A percentile compares a stretch with the other conserved stretches of the same genome.
Evolutionary conservation across 2,329 filamentous ascomycete genomes (phyloP).

Genomic region (Penicillium glabrum): DNA sequence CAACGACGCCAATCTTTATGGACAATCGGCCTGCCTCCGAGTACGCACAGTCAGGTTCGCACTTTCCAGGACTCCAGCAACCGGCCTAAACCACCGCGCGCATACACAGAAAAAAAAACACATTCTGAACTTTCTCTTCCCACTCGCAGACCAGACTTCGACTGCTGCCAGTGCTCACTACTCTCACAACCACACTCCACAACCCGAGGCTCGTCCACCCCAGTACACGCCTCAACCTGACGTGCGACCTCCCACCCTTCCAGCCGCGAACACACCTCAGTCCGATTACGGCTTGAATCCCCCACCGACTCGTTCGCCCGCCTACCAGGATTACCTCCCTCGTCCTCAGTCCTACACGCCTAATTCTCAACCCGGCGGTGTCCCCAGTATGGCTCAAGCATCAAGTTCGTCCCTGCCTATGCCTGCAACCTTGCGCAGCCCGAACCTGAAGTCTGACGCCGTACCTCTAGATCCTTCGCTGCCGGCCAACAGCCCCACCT

Average conservation of each 20-base stretch:
- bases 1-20: constrained; percentile 44
- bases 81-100: constrained; percentile 1
- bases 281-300: constrained; percentile 85
- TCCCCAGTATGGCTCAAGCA: constrained; percentile 96
- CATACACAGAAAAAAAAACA: constrained; percentile 14
- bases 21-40: constrained; percentile 66
- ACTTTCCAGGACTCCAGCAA: constrained; percentile 41
- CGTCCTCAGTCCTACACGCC: constrained; percentile 72
- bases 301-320: constrained; percentile 68
- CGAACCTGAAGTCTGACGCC: constrained; percentile 92
- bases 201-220: constrained; percentile 42
- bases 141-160: constrained; percentile 82
- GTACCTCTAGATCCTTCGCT: constrained; percentile 99
- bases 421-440: constrained; percentile 71
- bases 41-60: constrained; percentile 88
- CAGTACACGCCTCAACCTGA: constrained; percentile 84
- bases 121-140: constrained; percentile 69
- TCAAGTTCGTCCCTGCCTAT: constrained; percentile 85
- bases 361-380: constrained; percentile 69
- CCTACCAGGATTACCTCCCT: constrained; percentile 84
- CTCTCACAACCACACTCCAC: constrained; percentile 40
- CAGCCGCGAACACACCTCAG: constrained; percentile 77
- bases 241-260: constrained; percentile 70
- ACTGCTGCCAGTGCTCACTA: constrained; percentile 59
- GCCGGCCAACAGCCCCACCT: constrained; percentile 87